Percentiles rank a stretch among this genome's conserved stretches.
These are phyloP conservation scores for Astragalus membranaceus DNA, from an alignment of 306 rosid genomes.

Conservation along the genomic window DNA sequence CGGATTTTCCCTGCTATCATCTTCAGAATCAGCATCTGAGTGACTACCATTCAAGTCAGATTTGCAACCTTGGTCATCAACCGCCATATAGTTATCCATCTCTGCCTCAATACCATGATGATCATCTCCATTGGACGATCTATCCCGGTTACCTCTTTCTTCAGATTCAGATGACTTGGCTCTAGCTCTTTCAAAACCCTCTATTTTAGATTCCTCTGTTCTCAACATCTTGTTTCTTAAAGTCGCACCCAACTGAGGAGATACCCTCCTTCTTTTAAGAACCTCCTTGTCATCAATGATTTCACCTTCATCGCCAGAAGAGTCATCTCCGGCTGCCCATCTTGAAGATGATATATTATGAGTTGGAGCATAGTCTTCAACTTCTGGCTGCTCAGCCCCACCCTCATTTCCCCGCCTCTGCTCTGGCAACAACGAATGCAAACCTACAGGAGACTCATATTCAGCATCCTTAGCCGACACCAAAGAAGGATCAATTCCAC, in stretches of 20 bases:
- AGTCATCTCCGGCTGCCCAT: constrained; percentile 85
- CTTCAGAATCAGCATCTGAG: constrained; percentile 53
- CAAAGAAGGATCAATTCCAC: constrained; percentile 16
- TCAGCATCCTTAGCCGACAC: not conserved
- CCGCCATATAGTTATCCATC: constrained; percentile 56
- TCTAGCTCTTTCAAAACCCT: constrained; percentile 50
- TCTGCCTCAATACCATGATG: constrained; percentile 42
- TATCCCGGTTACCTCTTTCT: constrained; percentile 40
- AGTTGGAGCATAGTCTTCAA: constrained; percentile 65
- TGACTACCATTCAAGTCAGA: constrained; percentile 42
- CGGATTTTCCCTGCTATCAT: constrained; percentile 39
- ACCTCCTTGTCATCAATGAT: constrained; percentile 50
- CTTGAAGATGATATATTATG: constrained; percentile 85
- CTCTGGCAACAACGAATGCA: constrained; percentile 28
- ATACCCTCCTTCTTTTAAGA: constrained; percentile 46
- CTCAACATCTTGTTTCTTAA: constrained; percentile 45
- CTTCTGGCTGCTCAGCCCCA: constrained; percentile 50
- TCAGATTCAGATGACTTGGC: constrained; percentile 68
- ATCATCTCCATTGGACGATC: constrained; percentile 57
- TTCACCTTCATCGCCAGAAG: constrained; percentile 82
- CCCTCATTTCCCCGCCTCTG: constrained; percentile 29
- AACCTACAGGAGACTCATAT: constrained; percentile 13
- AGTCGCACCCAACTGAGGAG: constrained; percentile 31
- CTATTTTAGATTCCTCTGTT: constrained; percentile 59
- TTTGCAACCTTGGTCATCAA: constrained; percentile 41